Evolutionary conservation across 2,329 filamentous ascomycete species (phyloP).

Genomic region (Pseudocercospora vitis): DNA sequence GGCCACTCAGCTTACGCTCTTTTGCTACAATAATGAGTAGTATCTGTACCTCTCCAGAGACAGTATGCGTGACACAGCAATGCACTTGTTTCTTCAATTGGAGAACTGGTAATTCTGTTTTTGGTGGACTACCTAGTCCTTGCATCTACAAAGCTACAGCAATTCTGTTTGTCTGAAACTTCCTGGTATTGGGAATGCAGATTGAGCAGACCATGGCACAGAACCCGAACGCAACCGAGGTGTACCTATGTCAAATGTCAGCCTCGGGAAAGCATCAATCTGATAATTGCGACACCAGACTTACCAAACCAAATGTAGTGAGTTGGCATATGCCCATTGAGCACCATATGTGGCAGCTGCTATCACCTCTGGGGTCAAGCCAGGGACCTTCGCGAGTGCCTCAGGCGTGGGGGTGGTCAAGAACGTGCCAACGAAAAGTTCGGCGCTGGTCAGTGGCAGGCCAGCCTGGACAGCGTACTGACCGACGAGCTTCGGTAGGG

Average conservation of each 20-base stretch:
- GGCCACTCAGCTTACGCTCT: too few relatives aligned
- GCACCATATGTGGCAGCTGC: conserved; percentile 20
- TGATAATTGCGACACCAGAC: background rate
- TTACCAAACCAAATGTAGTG: conserved; percentile 26
- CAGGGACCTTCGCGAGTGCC: conserved; percentile 22
- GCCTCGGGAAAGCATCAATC: background rate
- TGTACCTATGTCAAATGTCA: conserved; percentile 22
- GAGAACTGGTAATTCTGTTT: too few relatives aligned
- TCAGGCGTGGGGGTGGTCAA: conserved; percentile 18
- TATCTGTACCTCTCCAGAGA: too few relatives aligned
- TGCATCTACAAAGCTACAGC: conserved; percentile 25
- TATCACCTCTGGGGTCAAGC: conserved; percentile 23
- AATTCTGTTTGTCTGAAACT: conserved; percentile 31
- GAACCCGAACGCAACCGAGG: conserved; percentile 27
- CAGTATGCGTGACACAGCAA: too few relatives aligned
- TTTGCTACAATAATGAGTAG: too few relatives aligned
- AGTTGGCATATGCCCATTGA: conserved; percentile 30
- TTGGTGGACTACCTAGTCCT: too few relatives aligned
- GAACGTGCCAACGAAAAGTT: conserved; percentile 26
- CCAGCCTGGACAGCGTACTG: conserved; percentile 29
- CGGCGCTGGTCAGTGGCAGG: conserved; percentile 21
- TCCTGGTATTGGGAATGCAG: conserved; percentile 26
- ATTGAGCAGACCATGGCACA: conserved; percentile 27
- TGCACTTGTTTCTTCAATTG: too few relatives aligned
- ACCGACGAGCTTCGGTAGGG: conserved; percentile 25